Percentiles rank a stretch among this genome's conserved stretches.
Evolutionary conservation across 2,329 filamentous ascomycete genomes (phyloP).

Genomic region (Lecanoromycetidae sp.): DNA sequence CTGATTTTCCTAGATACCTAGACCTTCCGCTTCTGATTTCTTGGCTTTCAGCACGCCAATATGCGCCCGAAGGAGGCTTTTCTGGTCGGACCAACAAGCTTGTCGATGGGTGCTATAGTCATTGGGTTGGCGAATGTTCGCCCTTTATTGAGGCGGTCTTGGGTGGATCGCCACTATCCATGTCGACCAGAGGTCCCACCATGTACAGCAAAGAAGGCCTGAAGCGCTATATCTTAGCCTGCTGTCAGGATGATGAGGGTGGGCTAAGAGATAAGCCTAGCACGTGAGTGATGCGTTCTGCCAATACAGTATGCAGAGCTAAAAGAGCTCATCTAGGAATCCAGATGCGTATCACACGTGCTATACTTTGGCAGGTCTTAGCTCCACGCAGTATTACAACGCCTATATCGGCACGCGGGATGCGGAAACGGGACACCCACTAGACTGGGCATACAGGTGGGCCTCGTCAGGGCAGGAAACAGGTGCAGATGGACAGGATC

Average conservation of each 20-base stretch:
- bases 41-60: conserved; percentile 84
- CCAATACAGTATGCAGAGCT: conserved; percentile 12
- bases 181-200: conserved; percentile 17
- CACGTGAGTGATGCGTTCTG: conserved; percentile 47
- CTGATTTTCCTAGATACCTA: conserved; percentile 48
- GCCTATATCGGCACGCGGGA: conserved; percentile 28
- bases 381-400: conserved; percentile 60
- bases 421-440: conserved; percentile 33
- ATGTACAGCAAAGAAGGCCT: conserved; percentile 75
- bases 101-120: conserved; percentile 95
- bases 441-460: conserved; percentile 30
- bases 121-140: conserved; percentile 96
- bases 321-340: conserved; percentile 36
- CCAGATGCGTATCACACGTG: conserved; percentile 88
- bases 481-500: conserved; percentile 36
- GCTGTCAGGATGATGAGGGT: conserved; percentile 69
- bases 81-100: conserved; percentile 93
- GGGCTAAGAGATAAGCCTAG: conserved; percentile 89
- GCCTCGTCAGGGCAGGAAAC: conserved; percentile 29
- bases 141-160: conserved; percentile 73
- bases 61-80: conserved; percentile 83
- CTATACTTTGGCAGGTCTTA: conserved; percentile 79
- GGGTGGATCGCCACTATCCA: conserved; percentile 35
- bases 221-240: conserved; percentile 77
- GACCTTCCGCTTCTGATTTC: conserved; percentile 64